Evolutionary conservation across 495 filamentous ascomycete genomes (phyloP).

Genomic region (Penicillium cataractarum): DNA sequence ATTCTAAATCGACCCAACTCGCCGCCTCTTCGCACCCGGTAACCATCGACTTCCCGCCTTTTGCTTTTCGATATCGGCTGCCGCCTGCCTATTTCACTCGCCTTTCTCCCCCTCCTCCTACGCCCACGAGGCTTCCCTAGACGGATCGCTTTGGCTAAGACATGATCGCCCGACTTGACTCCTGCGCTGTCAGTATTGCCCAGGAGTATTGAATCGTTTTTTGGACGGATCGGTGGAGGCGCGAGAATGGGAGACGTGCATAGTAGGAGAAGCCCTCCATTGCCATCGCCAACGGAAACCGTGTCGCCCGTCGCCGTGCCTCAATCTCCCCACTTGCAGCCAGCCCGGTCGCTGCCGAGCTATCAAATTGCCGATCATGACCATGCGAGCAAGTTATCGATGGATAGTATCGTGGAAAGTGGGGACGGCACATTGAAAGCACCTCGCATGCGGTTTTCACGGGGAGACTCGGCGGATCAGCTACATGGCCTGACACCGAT

Average conservation of each 20-base stretch:
- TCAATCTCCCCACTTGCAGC: conserved; percentile 34
- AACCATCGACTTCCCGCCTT: conserved; percentile 11
- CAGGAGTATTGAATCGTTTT: conserved; percentile 39
- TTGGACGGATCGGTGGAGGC: conserved; percentile 35
- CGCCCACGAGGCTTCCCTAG: conserved; percentile 1
- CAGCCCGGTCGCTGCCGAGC: conserved; percentile 31
- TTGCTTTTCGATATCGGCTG: conserved; percentile 7
- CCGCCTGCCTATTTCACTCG: neutral
- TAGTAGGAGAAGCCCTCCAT: conserved; percentile 47
- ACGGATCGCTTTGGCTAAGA: conserved; percentile 40
- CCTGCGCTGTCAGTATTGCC: conserved; percentile 39
- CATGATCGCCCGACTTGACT: conserved; percentile 38
- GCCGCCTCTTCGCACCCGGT: neutral
- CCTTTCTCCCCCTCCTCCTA: neutral
- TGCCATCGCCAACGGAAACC: conserved; percentile 48
- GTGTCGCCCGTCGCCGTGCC: conserved; percentile 35
- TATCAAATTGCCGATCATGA: conserved; percentile 26
- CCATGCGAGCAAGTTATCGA: conserved; percentile 12
- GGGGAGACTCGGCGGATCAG: conserved; percentile 32
- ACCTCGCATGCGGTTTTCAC: conserved; percentile 24
- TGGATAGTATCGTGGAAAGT: conserved; percentile 25
- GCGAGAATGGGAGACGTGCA: conserved; percentile 44
- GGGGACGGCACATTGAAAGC: conserved; percentile 27
- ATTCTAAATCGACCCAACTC: conserved; percentile 18
- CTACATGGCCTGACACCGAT: conserved; percentile 24